These are phyloP conservation scores for Serendipita sp. DNA, from an alignment of 1,284 basidiomycete species.

Conservation along the genomic window DNA sequence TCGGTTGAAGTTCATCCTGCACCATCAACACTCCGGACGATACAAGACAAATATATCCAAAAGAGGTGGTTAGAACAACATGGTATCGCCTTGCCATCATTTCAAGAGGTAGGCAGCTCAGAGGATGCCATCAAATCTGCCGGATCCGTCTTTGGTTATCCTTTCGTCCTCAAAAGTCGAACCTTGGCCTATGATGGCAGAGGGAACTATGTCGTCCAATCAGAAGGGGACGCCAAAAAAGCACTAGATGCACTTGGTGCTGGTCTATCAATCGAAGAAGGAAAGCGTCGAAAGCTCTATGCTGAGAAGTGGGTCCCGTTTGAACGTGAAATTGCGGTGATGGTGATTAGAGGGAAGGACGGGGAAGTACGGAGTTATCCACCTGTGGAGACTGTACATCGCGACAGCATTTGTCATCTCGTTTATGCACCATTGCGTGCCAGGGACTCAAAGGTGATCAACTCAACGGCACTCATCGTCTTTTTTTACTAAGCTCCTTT, in stretches of 20 bases:
- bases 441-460: conserved; percentile 21
- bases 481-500: neutral
- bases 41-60: conserved; percentile 92
- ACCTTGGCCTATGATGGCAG: conserved; percentile 93
- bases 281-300: conserved; percentile 43
- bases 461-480: neutral
- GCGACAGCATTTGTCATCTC: conserved; percentile 87
- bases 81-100: conserved; percentile 64
- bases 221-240: conserved; percentile 37
- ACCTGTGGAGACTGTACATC: conserved; percentile 90
- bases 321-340: conserved; percentile 83
- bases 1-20: conserved; percentile 66
- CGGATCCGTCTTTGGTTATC: conserved; percentile 54
- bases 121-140: conserved; percentile 43
- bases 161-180: conserved; percentile 92
- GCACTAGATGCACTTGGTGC: conserved; percentile 55
- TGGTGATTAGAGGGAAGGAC: conserved; percentile 76
- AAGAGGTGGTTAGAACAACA: conserved; percentile 60
- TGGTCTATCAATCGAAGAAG: neutral
- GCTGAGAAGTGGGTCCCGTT: conserved; percentile 93
- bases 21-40: conserved; percentile 72
- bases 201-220: conserved; percentile 75
- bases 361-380: conserved; percentile 81
- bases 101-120: conserved; percentile 42
- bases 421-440: conserved; percentile 73